Evolutionary conservation across 1,139 yeast genomes (phyloP).

Genomic region (Protomyces arabidopsidicola): DNA sequence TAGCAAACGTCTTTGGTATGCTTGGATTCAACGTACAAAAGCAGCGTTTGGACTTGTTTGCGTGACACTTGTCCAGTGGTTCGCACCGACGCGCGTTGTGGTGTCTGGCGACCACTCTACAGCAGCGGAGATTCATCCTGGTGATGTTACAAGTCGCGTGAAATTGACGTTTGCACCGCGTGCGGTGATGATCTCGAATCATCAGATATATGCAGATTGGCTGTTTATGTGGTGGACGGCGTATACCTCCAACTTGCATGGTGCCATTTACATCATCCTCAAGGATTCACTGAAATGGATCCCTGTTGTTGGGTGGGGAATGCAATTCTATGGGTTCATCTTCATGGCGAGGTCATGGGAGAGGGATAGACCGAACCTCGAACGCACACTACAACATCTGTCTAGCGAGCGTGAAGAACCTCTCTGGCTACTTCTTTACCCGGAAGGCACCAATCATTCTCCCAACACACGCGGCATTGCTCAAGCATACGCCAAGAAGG

Average conservation of each 20-base stretch:
- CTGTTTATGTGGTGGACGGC: conserved; percentile 83
- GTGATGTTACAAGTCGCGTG: conserved; percentile 35
- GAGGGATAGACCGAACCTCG: conserved; percentile 58
- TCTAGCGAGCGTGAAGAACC: conserved; percentile 37
- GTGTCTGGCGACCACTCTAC: conserved; percentile 39
- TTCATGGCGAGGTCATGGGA: conserved; percentile 57
- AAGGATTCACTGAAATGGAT: conserved; percentile 69
- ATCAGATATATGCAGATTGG: conserved; percentile 86
- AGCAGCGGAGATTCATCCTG: conserved; percentile 35
- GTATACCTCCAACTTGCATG: conserved; percentile 61
- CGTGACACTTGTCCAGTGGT: conserved; percentile 38
- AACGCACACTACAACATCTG: conserved; percentile 42
- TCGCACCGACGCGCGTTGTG: conserved; percentile 39
- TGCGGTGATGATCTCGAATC: conserved; percentile 71
- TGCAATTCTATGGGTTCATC: conserved; percentile 72
- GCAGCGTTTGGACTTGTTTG: conserved; percentile 41
- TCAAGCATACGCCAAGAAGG: conserved; percentile 52
- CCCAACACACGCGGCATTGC: conserved; percentile 59
- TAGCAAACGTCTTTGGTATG: conserved; percentile 23
- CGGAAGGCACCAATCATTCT: conserved; percentile 91
- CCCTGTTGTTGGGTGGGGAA: conserved; percentile 83
- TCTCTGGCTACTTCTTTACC: conserved; percentile 63
- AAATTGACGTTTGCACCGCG: conserved; percentile 41
- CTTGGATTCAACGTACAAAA: conserved; percentile 36
- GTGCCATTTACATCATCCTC: conserved; percentile 64